A percentile compares a stretch with the other conserved stretches of the same genome.
Conservation (phyloP, 805 yeast species). For the Kluyveromyces aestuarii region DNA sequence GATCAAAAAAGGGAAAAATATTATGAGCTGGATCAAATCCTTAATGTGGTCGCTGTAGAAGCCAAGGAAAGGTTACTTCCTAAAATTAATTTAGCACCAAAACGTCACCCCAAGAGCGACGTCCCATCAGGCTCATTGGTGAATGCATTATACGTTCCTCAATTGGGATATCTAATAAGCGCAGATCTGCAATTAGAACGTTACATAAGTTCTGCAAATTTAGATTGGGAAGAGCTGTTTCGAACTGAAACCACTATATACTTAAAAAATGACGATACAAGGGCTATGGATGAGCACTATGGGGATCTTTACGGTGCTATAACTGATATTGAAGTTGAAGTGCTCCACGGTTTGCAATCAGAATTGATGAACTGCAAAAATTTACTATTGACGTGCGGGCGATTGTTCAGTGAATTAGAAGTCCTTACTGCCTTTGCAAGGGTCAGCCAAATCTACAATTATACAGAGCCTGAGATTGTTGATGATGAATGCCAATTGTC, state of each 20-base stretch:
- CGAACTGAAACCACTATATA: conserved; percentile 30
- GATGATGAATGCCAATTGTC: conserved; percentile 19
- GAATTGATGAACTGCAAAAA: conserved; percentile 9
- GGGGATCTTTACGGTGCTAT: conserved; percentile 37
- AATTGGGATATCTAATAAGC: conserved; percentile 34
- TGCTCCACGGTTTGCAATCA: conserved; percentile 26
- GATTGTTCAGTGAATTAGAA: conserved; percentile 30
- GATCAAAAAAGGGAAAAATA: conserved; percentile 22
- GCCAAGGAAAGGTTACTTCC: conserved; percentile 4
- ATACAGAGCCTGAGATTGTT: conserved; percentile 27
- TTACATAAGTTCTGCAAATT: neutral
- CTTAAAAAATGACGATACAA: conserved; percentile 28
- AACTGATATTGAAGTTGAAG: conserved; percentile 35
- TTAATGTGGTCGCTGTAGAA: conserved; percentile 16
- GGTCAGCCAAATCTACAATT: conserved; percentile 21
- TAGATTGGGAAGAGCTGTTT: conserved; percentile 32
- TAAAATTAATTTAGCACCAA: neutral
- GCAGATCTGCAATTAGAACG: conserved; percentile 10
- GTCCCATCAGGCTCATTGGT: conserved; percentile 9
- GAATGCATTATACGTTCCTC: conserved; percentile 37
- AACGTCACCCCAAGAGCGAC: conserved; percentile 1
- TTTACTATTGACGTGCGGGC: conserved; percentile 13
- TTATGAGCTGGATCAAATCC: conserved; percentile 26
- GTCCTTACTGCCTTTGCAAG: conserved; percentile 30
- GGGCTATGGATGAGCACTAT: conserved; percentile 28